These are phyloP conservation scores for Pseudopediastrum boryanum DNA, from an alignment of 139 green algal genomes.

Conservation along the genomic window DNA sequence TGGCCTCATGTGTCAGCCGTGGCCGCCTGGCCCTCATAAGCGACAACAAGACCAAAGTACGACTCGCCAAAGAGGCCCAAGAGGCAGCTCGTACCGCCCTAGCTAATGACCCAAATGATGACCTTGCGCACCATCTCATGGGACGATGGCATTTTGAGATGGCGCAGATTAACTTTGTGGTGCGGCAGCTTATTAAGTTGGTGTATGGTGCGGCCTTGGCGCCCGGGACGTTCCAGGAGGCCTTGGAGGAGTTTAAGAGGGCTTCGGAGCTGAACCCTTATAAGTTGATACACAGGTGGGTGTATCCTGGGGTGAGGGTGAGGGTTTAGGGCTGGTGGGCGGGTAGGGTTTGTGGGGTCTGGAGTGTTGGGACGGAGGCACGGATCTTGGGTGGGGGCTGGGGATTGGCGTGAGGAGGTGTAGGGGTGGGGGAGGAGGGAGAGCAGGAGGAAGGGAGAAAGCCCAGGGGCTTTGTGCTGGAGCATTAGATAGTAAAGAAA, in stretches of 20 bases:
- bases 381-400: no score
- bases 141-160: constrained; percentile 60
- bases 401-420: no score
- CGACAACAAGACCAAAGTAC: constrained; percentile 74
- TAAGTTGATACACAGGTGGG: constrained; percentile 63
- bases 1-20: constrained; percentile 62
- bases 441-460: no score
- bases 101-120: constrained; percentile 54
- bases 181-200: constrained; percentile 37
- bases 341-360: no score
- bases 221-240: constrained; percentile 47
- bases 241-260: constrained; percentile 58
- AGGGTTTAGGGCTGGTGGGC: no score
- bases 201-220: constrained; percentile 36
- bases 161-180: constrained; percentile 44
- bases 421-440: no score
- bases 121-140: constrained; percentile 84
- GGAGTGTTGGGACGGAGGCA: no score
- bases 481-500: no score
- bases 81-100: constrained; percentile 59
- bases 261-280: constrained; percentile 60
- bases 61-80: constrained; percentile 63
- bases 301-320: no score
- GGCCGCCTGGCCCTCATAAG: constrained; percentile 74
- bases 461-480: no score